Evolutionary conservation across 805 yeast species (phyloP), one percentile per base, ranked within the genome.

Genomic region (Wickerhamiella vanderwaltii): DNA sequence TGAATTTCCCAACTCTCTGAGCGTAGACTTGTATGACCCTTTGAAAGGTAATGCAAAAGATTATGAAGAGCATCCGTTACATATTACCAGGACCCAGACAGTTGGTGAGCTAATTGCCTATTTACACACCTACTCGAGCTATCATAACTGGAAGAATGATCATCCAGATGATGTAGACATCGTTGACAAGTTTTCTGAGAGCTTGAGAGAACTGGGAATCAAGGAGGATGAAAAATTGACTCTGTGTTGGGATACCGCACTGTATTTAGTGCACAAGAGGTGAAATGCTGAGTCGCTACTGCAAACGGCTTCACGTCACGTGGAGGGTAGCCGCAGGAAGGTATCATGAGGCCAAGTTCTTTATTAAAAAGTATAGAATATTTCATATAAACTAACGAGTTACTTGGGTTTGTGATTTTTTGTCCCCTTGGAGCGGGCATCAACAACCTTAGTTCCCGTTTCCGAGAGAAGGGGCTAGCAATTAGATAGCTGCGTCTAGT

Each of bases 71-170:
- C 48, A 43, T 37, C 53, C 51, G 11, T 47, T 48, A 35, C 51
- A 55, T 42, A 45, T 45, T 46, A 53, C 29, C 38, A 36, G 37
- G 42, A 49, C 29, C 11, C 37, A 23, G 22, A 59, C 73, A 0
- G 47, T 84, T 19, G 56, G 50, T 3, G 73, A 66, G 6, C 75
- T 69, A 47, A 55, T 64, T 2, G 58, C 67, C 16, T 83, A 83
- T 55, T 52, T 79, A 17, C 58, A 63, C 11, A 81, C 94, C 0
- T 79, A 76, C 68, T 80, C 93, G 53, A 71, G 81, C 2, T 73
- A 71, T 56, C 84, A 78, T 57, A 64, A 72, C 58, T 56, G 85
- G 84, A 45, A 68, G 59, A 60, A 57, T 40, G 66, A 55, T 6
- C 60, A 74, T 43, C 62, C 62, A 9, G 53, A 50, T 2, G 68